phyloP scores from a whole-genome alignment of 208 protist genomes.

The Leishmania martiniquensis region DNA sequence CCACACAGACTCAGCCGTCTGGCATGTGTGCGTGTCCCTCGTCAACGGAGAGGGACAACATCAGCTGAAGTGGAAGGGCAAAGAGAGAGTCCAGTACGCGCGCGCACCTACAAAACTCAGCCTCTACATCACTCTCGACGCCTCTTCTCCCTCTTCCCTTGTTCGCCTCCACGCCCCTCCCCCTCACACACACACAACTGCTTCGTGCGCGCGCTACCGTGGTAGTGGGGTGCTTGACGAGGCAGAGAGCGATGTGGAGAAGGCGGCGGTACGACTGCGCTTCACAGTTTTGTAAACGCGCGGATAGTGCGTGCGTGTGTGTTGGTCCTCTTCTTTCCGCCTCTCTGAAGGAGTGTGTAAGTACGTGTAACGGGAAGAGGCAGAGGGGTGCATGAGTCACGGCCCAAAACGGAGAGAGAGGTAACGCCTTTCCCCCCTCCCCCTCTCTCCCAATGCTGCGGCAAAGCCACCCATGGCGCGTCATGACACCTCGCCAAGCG shows the following conservation, averaged over 20 bases:
- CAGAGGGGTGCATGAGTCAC: neutral
- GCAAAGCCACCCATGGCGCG: conserved; percentile 15
- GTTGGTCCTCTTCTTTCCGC: neutral
- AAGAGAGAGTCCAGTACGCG: neutral
- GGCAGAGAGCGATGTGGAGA: neutral
- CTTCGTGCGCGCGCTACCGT: neutral
- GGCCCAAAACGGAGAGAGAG: neutral
- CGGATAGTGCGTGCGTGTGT: conserved; percentile 1
- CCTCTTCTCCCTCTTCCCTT: neutral
- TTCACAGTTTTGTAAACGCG: neutral
- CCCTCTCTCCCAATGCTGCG: conserved; percentile 24
- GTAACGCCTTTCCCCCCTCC: too few relatives aligned
- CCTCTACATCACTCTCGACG: neutral
- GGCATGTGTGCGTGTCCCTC: neutral
- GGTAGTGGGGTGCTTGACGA: neutral
- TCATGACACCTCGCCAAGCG: conserved; percentile 67
- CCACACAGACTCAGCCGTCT: neutral
- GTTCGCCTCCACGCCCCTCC: neutral
- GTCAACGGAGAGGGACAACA: neutral
- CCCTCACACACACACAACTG: neutral
- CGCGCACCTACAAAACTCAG: neutral
- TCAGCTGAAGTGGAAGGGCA: neutral
- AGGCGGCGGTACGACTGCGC: neutral
- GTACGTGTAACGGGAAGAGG: neutral
- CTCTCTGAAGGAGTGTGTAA: too few relatives aligned